A percentile compares a stretch with the other conserved stretches of the same genome.
Evolutionary conservation across 2,329 filamentous ascomycete species (phyloP).

Genomic region (Pestalotiopsis sp.): DNA sequence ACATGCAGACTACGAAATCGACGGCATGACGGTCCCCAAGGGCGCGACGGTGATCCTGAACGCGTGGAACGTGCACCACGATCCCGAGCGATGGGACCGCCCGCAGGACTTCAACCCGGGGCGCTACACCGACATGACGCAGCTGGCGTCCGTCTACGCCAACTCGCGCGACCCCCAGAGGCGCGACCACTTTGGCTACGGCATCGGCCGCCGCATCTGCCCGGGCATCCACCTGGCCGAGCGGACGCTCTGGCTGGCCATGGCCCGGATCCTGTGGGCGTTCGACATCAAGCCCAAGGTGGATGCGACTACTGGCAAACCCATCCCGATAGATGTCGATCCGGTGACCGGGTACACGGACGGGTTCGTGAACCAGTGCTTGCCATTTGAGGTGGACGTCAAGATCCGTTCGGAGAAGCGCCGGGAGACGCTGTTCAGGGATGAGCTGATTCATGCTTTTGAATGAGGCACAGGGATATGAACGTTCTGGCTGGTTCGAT

Average conservation of each 20-base stretch:
- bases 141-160: slow-evolving; percentile 25
- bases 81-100: slow-evolving; percentile 21
- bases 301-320: background rate
- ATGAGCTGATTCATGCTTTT: too few relatives aligned
- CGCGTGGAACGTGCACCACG: slow-evolving; percentile 35
- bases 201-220: slow-evolving; percentile 47
- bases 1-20: slow-evolving; percentile 34
- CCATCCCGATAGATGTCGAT: background rate
- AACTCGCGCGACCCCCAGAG: slow-evolving; percentile 30
- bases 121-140: slow-evolving; percentile 26
- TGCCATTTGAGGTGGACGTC: background rate
- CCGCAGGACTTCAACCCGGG: slow-evolving; percentile 32
- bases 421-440: too few relatives aligned
- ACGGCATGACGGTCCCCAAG: slow-evolving; percentile 40
- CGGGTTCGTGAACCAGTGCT: background rate
- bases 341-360: background rate
- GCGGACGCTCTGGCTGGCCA: slow-evolving; percentile 38
- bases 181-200: slow-evolving; percentile 47
- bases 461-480: too few relatives aligned
- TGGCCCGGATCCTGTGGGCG: slow-evolving; percentile 46
- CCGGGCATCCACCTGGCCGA: slow-evolving; percentile 51
- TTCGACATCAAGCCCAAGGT: slow-evolving; percentile 29
- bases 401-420: too few relatives aligned
- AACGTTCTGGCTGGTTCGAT: too few relatives aligned
- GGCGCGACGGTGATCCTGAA: slow-evolving; percentile 37